Evolutionary conservation across 1,139 yeast genomes (phyloP).

Genomic region (Debaryomycetaceae sp.): DNA sequence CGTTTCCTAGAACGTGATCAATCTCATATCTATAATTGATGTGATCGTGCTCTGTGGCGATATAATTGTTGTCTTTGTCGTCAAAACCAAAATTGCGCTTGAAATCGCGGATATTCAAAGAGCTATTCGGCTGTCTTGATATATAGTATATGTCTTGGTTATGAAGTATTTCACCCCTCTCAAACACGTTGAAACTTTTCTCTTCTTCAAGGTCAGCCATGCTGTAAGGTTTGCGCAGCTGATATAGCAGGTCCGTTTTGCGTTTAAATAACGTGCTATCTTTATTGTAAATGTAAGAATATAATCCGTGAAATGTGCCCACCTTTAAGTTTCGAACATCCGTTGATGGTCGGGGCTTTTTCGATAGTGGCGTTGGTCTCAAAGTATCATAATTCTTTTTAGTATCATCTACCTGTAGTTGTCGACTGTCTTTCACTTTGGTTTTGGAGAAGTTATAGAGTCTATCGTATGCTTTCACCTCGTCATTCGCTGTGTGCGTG

Average conservation of each 20-base stretch:
- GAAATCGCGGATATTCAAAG: constrained; percentile 43
- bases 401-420: neutral
- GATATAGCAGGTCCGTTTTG: neutral
- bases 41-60: constrained; percentile 60
- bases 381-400: neutral
- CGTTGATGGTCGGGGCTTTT: neutral
- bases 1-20: constrained; percentile 60
- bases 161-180: constrained; percentile 50
- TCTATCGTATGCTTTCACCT: neutral
- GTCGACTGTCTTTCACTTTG: neutral
- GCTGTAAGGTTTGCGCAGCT: neutral
- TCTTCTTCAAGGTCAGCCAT: neutral
- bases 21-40: constrained; percentile 74
- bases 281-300: neutral
- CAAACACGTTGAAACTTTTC: constrained; percentile 39
- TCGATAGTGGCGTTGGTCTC: neutral
- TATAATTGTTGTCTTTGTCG: constrained; percentile 64
- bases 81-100: constrained; percentile 68
- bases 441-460: neutral
- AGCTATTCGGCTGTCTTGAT: constrained; percentile 15
- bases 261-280: neutral
- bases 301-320: neutral
- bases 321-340: neutral
- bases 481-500: constrained; percentile 1
- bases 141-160: constrained; percentile 39